A percentile compares a stretch with the other conserved stretches of the same genome.
phyloP scores from a whole-genome alignment of 2,329 filamentous ascomycete species.

The Cordyceps farinosa region DNA sequence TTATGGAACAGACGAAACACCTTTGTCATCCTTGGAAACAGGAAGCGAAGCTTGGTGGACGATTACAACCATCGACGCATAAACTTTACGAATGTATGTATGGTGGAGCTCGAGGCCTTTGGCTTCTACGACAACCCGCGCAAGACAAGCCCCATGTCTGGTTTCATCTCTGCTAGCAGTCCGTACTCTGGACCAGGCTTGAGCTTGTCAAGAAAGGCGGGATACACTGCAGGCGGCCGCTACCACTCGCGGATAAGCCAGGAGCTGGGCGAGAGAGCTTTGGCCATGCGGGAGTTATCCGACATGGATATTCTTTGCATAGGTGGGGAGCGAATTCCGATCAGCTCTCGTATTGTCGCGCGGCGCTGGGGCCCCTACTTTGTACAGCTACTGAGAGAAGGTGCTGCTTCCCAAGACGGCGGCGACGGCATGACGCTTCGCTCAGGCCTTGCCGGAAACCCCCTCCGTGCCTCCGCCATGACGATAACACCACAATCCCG shows the following conservation, averaged over 20 bases:
- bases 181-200: slow-evolving; percentile 57
- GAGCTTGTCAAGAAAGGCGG: slow-evolving; percentile 56
- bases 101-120: slow-evolving; percentile 96
- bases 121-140: slow-evolving; percentile 95
- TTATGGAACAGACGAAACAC: slow-evolving; percentile 91
- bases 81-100: slow-evolving; percentile 94
- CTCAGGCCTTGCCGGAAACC: slow-evolving; percentile 55
- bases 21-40: slow-evolving; percentile 91
- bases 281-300: slow-evolving; percentile 76
- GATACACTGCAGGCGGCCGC: slow-evolving; percentile 70
- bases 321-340: slow-evolving; percentile 84
- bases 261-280: slow-evolving; percentile 76
- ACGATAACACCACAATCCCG: slow-evolving; percentile 73
- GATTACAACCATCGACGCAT: slow-evolving; percentile 98
- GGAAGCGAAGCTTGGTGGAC: slow-evolving; percentile 89
- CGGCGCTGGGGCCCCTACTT: slow-evolving; percentile 95
- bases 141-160: slow-evolving; percentile 71
- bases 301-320: slow-evolving; percentile 97
- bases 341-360: slow-evolving; percentile 85
- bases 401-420: slow-evolving; percentile 66
- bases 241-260: slow-evolving; percentile 74
- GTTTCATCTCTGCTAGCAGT: slow-evolving; percentile 78
- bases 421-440: slow-evolving; percentile 73
- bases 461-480: slow-evolving; percentile 71
- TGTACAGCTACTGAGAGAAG: slow-evolving; percentile 83